Evolutionary conservation across 1,284 basidiomycete genomes (phyloP).

Genomic region (Salmacisia buchloeana): DNA sequence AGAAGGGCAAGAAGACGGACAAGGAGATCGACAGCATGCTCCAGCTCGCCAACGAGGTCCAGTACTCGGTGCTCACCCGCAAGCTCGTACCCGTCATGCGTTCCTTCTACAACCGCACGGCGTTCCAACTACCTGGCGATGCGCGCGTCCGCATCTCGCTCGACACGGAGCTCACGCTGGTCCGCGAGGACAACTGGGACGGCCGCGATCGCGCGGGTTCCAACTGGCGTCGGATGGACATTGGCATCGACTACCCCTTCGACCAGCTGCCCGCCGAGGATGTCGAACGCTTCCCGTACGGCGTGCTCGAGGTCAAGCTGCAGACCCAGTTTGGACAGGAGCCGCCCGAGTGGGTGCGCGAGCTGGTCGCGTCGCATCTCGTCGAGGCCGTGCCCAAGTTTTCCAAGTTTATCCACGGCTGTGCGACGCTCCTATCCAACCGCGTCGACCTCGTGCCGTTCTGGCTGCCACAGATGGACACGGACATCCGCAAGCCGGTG

Average conservation of each 20-base stretch:
- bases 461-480: slow-evolving; percentile 89
- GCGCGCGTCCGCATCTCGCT: slow-evolving; percentile 95
- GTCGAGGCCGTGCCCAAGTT: slow-evolving; percentile 56
- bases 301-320: slow-evolving; percentile 92
- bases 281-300: slow-evolving; percentile 82
- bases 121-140: slow-evolving; percentile 96
- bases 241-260: slow-evolving; percentile 89
- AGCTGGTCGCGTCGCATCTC: slow-evolving; percentile 86
- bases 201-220: slow-evolving; percentile 67
- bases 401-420: slow-evolving; percentile 97
- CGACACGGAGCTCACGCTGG: slow-evolving; percentile 88
- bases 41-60: slow-evolving; percentile 91
- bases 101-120: slow-evolving; percentile 98
- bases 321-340: slow-evolving; percentile 95
- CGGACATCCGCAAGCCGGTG: slow-evolving; percentile 49
- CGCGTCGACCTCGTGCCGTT: slow-evolving; percentile 97
- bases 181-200: slow-evolving; percentile 97
- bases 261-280: slow-evolving; percentile 70
- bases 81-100: slow-evolving; percentile 78
- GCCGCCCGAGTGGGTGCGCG: slow-evolving; percentile 91
- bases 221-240: slow-evolving; percentile 92
- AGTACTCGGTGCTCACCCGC: slow-evolving; percentile 82
- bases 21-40: slow-evolving; percentile 92
- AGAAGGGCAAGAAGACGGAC: slow-evolving; percentile 89
- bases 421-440: slow-evolving; percentile 83